Evolutionary conservation across 2,329 filamentous ascomycete species (phyloP).

Genomic region (Chaetomium olivaceum): DNA sequence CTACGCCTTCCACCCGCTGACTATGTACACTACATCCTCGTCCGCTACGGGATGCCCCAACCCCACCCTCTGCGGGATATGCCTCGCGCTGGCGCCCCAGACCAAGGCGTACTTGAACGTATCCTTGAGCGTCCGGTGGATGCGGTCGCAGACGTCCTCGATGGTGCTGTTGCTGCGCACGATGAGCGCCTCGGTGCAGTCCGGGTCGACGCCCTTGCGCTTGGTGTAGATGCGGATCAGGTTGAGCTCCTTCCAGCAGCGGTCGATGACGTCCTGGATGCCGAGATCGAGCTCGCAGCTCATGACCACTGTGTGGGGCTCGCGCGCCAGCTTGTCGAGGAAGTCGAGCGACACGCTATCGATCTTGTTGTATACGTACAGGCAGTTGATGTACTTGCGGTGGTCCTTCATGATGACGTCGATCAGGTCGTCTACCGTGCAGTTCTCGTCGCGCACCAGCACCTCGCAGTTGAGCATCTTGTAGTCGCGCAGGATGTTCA

Average conservation of each 20-base stretch:
- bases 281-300: conserved; percentile 94
- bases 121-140: conserved; percentile 93
- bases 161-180: conserved; percentile 85
- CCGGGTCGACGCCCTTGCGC: conserved; percentile 85
- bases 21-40: conserved; percentile 69
- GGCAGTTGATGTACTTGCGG: conserved; percentile 89
- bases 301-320: conserved; percentile 96
- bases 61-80: conserved; percentile 91
- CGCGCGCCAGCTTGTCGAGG: conserved; percentile 85
- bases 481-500: conserved; percentile 97
- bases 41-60: conserved; percentile 75
- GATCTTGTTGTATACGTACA: conserved; percentile 99
- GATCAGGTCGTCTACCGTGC: conserved; percentile 97
- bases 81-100: conserved; percentile 94
- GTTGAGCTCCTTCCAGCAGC: conserved; percentile 90
- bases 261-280: conserved; percentile 87
- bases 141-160: conserved; percentile 94
- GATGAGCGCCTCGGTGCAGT: conserved; percentile 89
- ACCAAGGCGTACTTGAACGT: conserved; percentile 98
- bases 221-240: conserved; percentile 96
- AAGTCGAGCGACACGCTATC: conserved; percentile 92
- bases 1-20: conserved; percentile 64
- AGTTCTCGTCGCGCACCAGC: conserved; percentile 89
- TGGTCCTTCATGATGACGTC: conserved; percentile 99
- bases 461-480: conserved; percentile 98